phyloP scores from a whole-genome alignment of 257 asterid species.

The Capsicum baccatum region DNA sequence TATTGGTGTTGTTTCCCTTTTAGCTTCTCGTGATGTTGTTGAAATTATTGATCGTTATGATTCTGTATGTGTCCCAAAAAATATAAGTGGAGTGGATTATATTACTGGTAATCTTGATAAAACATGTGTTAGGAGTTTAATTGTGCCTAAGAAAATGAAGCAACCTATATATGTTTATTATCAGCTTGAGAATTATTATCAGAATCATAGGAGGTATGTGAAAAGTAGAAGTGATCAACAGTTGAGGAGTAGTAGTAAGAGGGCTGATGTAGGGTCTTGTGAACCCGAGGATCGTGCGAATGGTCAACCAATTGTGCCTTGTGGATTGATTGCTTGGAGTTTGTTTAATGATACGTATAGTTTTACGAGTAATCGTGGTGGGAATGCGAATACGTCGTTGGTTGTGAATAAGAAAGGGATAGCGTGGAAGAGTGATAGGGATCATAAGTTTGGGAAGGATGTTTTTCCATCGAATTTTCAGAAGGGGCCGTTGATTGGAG shows the following conservation, averaged over 20 bases:
- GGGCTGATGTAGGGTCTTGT: conserved; percentile 55
- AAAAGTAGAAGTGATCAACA: conserved; percentile 97
- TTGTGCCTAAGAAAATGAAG: conserved; percentile 53
- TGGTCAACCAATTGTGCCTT: conserved; percentile 76
- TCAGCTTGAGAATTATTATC: conserved; percentile 69
- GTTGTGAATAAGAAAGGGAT: conserved; percentile 66
- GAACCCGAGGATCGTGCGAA: conserved; percentile 68
- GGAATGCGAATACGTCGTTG: conserved; percentile 47
- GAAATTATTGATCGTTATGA: conserved; percentile 66
- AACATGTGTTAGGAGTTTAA: conserved; percentile 49
- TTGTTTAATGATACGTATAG: conserved; percentile 84
- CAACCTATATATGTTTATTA: conserved; percentile 63
- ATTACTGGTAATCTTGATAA: conserved; percentile 45
- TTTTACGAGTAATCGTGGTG: conserved; percentile 42
- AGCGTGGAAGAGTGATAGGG: conserved; percentile 95
- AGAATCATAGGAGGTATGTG: conserved; percentile 88
- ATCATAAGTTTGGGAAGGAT: conserved; percentile 80
- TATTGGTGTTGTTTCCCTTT: conserved; percentile 81
- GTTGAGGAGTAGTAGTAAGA: conserved; percentile 51
- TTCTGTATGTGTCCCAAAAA: conserved; percentile 50
- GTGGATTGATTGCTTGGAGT: conserved; percentile 99
- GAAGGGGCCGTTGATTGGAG: conserved; percentile 68
- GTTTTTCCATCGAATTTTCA: conserved; percentile 86
- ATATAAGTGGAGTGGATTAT: conserved; percentile 39
- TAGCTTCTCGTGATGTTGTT: conserved; percentile 71